These are phyloP conservation scores for Tetracladium setigerum DNA, from an alignment of 495 filamentous ascomycete genomes.

Conservation along the genomic window DNA sequence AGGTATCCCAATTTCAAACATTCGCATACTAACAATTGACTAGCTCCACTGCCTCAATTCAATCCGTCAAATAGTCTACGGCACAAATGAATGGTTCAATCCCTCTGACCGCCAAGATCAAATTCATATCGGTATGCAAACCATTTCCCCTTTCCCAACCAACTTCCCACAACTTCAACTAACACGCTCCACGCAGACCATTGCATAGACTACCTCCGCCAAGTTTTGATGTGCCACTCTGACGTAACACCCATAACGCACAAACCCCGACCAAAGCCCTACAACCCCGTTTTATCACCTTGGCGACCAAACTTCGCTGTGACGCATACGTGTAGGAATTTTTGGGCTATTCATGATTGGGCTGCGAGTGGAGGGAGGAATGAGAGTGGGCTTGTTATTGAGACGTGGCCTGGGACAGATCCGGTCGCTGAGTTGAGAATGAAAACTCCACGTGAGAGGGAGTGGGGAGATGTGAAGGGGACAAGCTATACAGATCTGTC, in stretches of 20 bases:
- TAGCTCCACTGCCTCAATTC: constrained; percentile 39
- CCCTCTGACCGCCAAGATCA: not conserved
- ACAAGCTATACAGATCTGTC: too few relatives aligned
- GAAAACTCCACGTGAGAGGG: too few relatives aligned
- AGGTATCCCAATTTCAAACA: too few relatives aligned
- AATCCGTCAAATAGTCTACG: constrained; percentile 33
- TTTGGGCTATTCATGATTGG: not conserved
- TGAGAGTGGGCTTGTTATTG: not conserved
- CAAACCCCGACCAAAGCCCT: not conserved
- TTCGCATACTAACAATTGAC: too few relatives aligned
- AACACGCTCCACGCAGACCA: not conserved
- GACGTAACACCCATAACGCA: not conserved
- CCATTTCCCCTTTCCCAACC: too few relatives aligned
- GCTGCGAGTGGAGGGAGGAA: not conserved
- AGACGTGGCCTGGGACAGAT: not conserved
- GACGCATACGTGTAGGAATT: not conserved
- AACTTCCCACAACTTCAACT: too few relatives aligned
- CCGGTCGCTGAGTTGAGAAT: not conserved
- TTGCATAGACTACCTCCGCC: not conserved
- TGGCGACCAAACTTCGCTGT: not conserved
- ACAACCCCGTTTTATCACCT: not conserved
- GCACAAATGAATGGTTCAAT: not conserved
- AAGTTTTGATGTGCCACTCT: not conserved
- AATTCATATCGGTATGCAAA: not conserved
- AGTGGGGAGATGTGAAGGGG: too few relatives aligned